Evolutionary conservation across 192 early-diverging fungal species (phyloP).

Genomic region (Allomyces javanicus): DNA sequence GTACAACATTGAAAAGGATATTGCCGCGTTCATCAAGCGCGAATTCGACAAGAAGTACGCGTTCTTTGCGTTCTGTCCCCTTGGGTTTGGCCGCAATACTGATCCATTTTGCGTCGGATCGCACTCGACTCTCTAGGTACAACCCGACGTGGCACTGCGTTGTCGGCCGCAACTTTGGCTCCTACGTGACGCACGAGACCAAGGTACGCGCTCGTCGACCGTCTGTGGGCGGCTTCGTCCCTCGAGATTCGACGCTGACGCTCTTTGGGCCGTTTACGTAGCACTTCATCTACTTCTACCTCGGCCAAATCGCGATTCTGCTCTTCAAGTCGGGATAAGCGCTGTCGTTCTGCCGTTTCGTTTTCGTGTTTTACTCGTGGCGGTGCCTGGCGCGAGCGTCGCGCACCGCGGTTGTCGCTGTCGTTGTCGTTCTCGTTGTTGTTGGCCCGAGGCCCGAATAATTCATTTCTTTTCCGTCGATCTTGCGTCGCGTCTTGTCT

Average conservation of each 20-base stretch:
- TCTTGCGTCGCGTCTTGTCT: no score
- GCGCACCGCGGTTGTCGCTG: no score
- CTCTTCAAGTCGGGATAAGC: conserved; percentile 75
- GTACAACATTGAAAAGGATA: conserved; percentile 94
- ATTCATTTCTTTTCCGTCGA: no score
- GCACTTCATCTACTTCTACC: conserved; percentile 98
- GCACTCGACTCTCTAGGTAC: no score
- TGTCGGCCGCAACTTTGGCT: conserved; percentile 97
- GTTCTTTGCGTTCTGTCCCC: no score
- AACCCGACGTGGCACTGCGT: conserved; percentile 97
- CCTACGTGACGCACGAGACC: conserved; percentile 86
- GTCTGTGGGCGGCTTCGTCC: not conserved
- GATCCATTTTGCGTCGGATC: not conserved
- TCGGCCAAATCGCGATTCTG: conserved; percentile 79
- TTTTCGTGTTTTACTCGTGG: no score
- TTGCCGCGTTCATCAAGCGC: conserved; percentile 91
- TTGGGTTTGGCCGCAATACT: not conserved
- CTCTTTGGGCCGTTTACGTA: not conserved
- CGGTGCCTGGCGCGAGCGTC: no score
- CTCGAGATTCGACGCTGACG: not conserved
- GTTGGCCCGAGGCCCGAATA: no score
- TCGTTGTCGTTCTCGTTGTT: no score
- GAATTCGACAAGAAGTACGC: conserved; percentile 91
- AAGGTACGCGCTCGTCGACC: conserved; percentile 18
- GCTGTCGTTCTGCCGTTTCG: not conserved